Percentiles rank a stretch among this genome's conserved stretches.
Conservation (phyloP, 1,139 yeast genomes). For the Maudiozyma humilis region DNA sequence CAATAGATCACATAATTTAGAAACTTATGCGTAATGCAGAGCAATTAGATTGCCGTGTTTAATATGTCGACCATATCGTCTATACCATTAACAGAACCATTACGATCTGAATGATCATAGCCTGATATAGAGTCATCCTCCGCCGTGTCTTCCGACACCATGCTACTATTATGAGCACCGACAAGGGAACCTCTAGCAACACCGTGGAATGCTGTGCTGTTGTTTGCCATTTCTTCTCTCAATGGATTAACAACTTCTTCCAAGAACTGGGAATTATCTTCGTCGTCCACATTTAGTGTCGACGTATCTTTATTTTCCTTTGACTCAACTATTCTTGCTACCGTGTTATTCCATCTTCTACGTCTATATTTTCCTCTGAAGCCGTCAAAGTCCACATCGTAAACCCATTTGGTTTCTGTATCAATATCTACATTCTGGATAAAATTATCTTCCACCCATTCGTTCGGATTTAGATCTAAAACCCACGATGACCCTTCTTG, state of each 20-base stretch:
- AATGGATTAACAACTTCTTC: constrained; percentile 17
- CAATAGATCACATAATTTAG: too few species aligned
- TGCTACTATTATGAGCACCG: constrained; percentile 11
- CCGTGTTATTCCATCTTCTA: constrained; percentile 46
- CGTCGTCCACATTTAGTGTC: constrained; percentile 6
- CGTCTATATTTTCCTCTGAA: constrained; percentile 36
- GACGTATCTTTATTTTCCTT: not conserved
- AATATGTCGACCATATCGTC: constrained; percentile 6
- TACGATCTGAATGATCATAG: not conserved
- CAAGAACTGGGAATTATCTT: constrained; percentile 6
- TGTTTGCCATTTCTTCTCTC: constrained; percentile 12
- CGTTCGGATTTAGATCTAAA: constrained; percentile 48
- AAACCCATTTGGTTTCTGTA: constrained; percentile 71
- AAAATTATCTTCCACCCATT: constrained; percentile 52
- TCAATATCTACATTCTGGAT: constrained; percentile 51
- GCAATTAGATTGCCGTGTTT: constrained; percentile 6
- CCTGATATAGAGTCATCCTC: not conserved
- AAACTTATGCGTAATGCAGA: too few species aligned
- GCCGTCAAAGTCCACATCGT: constrained; percentile 40
- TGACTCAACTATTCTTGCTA: constrained; percentile 22
- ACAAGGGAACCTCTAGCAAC: constrained; percentile 22
- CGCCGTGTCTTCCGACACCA: constrained; percentile 3
- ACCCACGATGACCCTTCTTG: constrained; percentile 42
- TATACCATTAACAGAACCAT: constrained; percentile 7
- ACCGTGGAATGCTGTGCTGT: constrained; percentile 11